phyloP scores from a whole-genome alignment of 192 early-diverging fungal species.

The Diversispora eburnea region DNA sequence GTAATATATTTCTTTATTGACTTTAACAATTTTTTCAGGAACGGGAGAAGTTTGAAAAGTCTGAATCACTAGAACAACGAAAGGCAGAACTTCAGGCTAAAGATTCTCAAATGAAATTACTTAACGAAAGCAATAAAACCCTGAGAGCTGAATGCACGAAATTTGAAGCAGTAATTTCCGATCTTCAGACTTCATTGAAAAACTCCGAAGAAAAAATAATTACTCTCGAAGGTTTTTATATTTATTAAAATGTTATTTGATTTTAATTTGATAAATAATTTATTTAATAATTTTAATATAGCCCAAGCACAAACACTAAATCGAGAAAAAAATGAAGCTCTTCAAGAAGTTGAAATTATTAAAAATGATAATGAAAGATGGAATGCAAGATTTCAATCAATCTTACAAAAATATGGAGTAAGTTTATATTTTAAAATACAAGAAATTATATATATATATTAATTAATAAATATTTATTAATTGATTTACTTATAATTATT shows the following conservation, averaged over 20 bases:
- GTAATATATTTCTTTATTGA: not conserved
- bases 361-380: constrained; percentile 1
- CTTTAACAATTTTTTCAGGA: not conserved
- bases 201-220: not conserved
- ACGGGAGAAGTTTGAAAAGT: not conserved
- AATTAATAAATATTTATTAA: not conserved
- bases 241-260: not conserved
- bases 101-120: constrained; percentile 59
- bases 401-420: constrained; percentile 10
- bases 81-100: constrained; percentile 63
- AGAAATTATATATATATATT: not conserved
- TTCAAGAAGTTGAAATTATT: constrained; percentile 2
- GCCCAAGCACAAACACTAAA: not conserved
- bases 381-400: not conserved
- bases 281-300: not conserved
- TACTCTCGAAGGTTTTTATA: not conserved
- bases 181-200: constrained; percentile 38
- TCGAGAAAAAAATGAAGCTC: not conserved
- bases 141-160: constrained; percentile 59
- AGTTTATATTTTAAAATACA: not conserved
- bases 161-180: constrained; percentile 32
- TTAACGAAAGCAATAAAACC: constrained; percentile 76
- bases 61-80: constrained; percentile 37
- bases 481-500: not conserved
- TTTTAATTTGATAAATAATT: not conserved